Base-by-base conservation (phyloP, 805 yeast species). In the Ogataea pilisensis region DNA sequence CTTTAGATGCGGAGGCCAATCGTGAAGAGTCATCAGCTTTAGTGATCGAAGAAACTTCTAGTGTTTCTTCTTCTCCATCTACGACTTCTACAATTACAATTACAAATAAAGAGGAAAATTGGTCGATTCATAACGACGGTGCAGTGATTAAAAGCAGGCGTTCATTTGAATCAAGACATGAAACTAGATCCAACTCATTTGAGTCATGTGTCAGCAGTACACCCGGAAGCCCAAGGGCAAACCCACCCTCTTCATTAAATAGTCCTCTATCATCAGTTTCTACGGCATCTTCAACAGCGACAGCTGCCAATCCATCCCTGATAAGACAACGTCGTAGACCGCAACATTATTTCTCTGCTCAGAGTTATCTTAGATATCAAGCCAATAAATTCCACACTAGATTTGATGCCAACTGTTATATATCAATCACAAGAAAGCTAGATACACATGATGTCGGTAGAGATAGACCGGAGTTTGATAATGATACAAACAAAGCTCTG, bases 351-450 rank as follows among this genome's bases (percentile, higher is more conserved):
- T 93, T 93, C 65, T 85, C 98, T 0, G 99, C 99, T 2, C 99
- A 93, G 64, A 85, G 91, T 44, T 93, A 93, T 61, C 69, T 93
- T 49, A 75, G 99, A 44, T 93, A 93, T 63, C 99, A 93, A 62
- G 98, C 96, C 12, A 78, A 82, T 40, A 93, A 93, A 61, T 93
- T 93, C 60, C 80, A 90, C 35, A 72, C 77, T 32, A 70, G 99
- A 53, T 93, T 91, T 55, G 99, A 93, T 63, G 96, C 99, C 20
- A 93, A 93, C 60, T 93, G 98, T 65, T 93, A 93, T 64, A 89
- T 93, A 39, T 79, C 97, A 20, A 87, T 93, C 42, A 85, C 97
- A 0, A 74, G 98, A 55, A 93, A 93, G 62, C 67, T 93, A 26
- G 99, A 93, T 55, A 89, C 99, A 0, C 98, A 93, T 60, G 99